Percentiles rank a stretch among this genome's conserved stretches.
Conservation (phyloP, 768 basidiomycete genomes). For the Gelatoporia subvermispora region DNA sequence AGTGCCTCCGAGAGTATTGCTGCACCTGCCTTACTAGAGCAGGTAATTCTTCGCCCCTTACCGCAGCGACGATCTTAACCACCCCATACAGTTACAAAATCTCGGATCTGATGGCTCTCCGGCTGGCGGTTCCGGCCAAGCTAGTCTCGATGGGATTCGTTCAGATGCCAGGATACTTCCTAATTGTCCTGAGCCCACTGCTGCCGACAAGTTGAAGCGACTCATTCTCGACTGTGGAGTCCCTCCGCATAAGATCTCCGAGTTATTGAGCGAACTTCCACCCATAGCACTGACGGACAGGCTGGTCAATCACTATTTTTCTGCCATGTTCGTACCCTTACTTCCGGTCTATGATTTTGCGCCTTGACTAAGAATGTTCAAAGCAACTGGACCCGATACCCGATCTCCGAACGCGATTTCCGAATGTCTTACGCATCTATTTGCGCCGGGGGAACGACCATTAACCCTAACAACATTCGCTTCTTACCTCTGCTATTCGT, state of each 20-base stretch:
- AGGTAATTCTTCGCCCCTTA: constrained; percentile 39
- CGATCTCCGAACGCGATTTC: constrained; percentile 82
- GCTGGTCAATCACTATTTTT: constrained; percentile 80
- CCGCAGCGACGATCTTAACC: not conserved
- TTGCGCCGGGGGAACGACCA: constrained; percentile 53
- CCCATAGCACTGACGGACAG: constrained; percentile 69
- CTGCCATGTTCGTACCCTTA: constrained; percentile 48
- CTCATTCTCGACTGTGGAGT: constrained; percentile 92
- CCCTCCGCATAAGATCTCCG: constrained; percentile 83
- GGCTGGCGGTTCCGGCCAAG: not conserved
- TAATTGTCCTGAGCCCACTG: constrained; percentile 34
- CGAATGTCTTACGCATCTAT: constrained; percentile 65
- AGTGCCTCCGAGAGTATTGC: constrained; percentile 82
- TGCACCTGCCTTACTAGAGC: constrained; percentile 72
- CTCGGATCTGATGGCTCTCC: constrained; percentile 5
- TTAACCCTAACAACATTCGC: constrained; percentile 72
- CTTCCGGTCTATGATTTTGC: constrained; percentile 8
- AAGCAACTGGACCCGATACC: constrained; percentile 93
- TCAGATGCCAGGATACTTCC: constrained; percentile 20
- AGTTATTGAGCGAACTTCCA: constrained; percentile 85
- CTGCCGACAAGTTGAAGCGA: constrained; percentile 79
- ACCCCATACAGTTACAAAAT: constrained; percentile 4
- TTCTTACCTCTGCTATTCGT: constrained; percentile 93
- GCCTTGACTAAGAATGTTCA: constrained; percentile 3
- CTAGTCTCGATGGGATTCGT: constrained; percentile 20